A percentile compares a stretch with the other conserved stretches of the same genome.
Conservation (phyloP, 208 protist species). For the Leishmania aethiopica region DNA sequence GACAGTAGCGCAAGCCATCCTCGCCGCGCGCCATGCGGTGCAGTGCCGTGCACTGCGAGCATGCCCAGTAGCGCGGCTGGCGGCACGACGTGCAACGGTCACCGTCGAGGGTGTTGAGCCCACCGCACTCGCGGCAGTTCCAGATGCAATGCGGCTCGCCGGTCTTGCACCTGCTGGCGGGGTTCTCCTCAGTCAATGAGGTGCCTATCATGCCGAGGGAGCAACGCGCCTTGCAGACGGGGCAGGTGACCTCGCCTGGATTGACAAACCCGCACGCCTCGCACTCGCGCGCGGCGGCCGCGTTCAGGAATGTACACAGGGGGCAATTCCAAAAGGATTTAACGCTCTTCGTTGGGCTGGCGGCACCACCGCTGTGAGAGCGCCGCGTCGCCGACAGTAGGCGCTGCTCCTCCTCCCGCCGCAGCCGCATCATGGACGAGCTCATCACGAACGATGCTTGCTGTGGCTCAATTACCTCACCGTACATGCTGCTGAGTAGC, state of each 20-base stretch:
- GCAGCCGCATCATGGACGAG: conserved; percentile 37
- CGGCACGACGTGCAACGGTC: conserved; percentile 56
- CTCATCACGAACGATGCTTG: conserved; percentile 54
- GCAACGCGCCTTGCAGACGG: conserved; percentile 30
- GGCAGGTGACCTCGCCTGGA: conserved; percentile 39
- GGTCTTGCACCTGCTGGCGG: conserved; percentile 33
- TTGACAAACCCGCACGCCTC: conserved; percentile 47
- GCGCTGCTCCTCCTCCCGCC: conserved; percentile 24
- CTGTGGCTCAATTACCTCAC: conserved; percentile 40
- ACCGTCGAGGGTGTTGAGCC: conserved; percentile 62
- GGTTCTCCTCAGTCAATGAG: not conserved
- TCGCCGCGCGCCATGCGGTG: conserved; percentile 38
- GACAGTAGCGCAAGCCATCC: conserved; percentile 71
- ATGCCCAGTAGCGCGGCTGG: conserved; percentile 59
- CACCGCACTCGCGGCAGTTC: conserved; percentile 55
- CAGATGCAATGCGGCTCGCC: conserved; percentile 65
- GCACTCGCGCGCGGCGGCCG: conserved; percentile 24
- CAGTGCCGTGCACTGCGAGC: conserved; percentile 61
- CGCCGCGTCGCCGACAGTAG: conserved; percentile 3
- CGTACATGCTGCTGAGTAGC: conserved; percentile 22
- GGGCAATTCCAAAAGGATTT: conserved; percentile 50
- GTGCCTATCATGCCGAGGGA: conserved; percentile 17
- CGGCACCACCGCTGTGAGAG: not conserved
- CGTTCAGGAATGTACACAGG: conserved; percentile 64
- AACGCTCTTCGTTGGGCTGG: not conserved